phyloP scores from a whole-genome alignment of 106 monocot species.

The Xerophyta viscosa region DNA sequence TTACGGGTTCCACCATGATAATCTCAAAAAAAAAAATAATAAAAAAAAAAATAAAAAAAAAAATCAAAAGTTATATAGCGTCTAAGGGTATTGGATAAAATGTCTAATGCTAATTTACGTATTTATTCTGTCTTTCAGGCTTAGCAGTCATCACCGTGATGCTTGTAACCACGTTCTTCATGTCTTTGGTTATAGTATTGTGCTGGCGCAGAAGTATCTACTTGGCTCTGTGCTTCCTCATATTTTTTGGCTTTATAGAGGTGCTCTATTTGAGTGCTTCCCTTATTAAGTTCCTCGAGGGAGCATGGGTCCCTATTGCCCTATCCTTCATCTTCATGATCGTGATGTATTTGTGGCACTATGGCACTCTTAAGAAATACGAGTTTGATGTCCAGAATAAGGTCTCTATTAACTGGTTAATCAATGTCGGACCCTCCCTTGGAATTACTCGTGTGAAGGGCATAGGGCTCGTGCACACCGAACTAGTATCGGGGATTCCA shows the following conservation, averaged over 20 bases:
- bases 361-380: constrained; percentile 92
- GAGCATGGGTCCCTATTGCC: constrained; percentile 90
- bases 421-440: constrained; percentile 66
- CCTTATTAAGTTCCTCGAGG: constrained; percentile 85
- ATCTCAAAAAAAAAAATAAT: too few species aligned
- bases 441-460: constrained; percentile 85
- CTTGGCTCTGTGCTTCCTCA: constrained; percentile 60
- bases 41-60: too few species aligned
- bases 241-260: constrained; percentile 89
- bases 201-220: constrained; percentile 76
- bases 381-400: constrained; percentile 94
- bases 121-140: constrained; percentile 25
- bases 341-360: constrained; percentile 89
- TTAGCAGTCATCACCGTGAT: constrained; percentile 92
- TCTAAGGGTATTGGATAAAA: too few species aligned
- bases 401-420: constrained; percentile 91
- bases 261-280: constrained; percentile 83
- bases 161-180: constrained; percentile 95
- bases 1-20: too few species aligned
- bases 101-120: background rate
- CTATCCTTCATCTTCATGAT: constrained; percentile 69
- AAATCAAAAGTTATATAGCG: too few species aligned
- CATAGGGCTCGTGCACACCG: constrained; percentile 85
- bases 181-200: constrained; percentile 90
- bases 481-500: constrained; percentile 87